Base-by-base conservation (phyloP, 2,329 filamentous ascomycete species). In the Fusarium sp. region DNA sequence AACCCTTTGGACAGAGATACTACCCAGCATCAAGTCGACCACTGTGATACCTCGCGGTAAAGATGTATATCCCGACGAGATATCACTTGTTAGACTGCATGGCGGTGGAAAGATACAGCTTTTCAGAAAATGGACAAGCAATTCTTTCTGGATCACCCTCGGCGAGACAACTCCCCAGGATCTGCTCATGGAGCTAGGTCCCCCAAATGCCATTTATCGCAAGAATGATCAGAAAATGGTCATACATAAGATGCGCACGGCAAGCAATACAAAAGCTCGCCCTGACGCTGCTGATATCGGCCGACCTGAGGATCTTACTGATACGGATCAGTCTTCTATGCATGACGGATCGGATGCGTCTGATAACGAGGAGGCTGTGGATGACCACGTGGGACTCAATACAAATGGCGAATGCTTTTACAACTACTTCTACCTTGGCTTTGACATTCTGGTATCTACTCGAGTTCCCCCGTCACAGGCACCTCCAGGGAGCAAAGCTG, bases 391-490 rank as follows among this genome's bases (percentile, higher is more conserved):
- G 4, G 78, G 80, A 1, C 79, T 81, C 64, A 79, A 82, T 74
- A 67, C 88, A 4, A 85, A 88, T 2, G 85, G 87, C 5, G 92
- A 96, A 73, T 93, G 89, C 65, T 99, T 98, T 74, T 97, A 95
- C 78, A 98, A 98, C 75, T 99, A 99, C 75, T 99, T 97, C 73
- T 90, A 94, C 65, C 89, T 97, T 61, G 95, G 95, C 2, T 96
- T 99, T 72, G 95, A 99, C 75, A 85, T 97, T 9, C 83, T 98
- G 6, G 85, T 99, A n/a, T 96, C 94, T 1, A 87, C 88, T 28
- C 90, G 91, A 1, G 87, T 86, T 0, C 74, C 83, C 6, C 81
- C 89, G 5, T 91, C 90, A 0, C 85, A 85, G 22, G 80, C 81
- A 7, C 88, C 90, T 0, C 90, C 11, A 78, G 64, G 60, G 11